Base-by-base conservation (phyloP, 805 yeast species). In the Yarrowia sp. region DNA sequence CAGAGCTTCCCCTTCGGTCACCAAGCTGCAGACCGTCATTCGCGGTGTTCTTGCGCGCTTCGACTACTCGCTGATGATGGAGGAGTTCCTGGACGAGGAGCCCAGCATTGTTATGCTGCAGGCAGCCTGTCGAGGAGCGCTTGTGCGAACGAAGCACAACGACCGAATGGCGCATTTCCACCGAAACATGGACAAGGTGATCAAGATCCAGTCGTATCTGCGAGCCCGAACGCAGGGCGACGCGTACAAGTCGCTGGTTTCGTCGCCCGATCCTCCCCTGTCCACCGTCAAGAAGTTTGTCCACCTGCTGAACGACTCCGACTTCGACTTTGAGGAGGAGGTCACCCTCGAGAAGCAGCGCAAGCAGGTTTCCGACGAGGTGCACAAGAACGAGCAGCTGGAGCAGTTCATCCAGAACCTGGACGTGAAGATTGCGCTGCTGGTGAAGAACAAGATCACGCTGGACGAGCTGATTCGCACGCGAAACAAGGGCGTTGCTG, bases 401-500 rank as follows among this genome's bases (percentile, higher is more conserved):
- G 96, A 92, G 72, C 81, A 80, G 58, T 86, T 84, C 63, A 83
- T 92, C 63, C 87, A 87, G 64, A 86, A 87, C 68, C 77, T 91
- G 64, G 90, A 90, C 66, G 82, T 87, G 64, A 91, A 91, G 70
- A 81, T 89, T 63, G 87, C 90, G 6, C 75, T 91, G 44, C 75
- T 94, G 42, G 89, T 87, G 66, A 88, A 85, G 69, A 90, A 88
- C 74, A 87, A 87, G 68, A 85, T 90, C 64, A 80, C 92, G 0
- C 72, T 91, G 19, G 94, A 88, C 66, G 94, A 89, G 65, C 77
- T 89, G 6, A 66, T 80, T 21, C 63, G 72, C 24, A 77, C 79
- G 74, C 74, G 80, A 66, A 76, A 76, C 62, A 73, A 70, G 38
- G 75, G 72, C 4, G 62, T 69, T 33, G 29, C 66, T 27, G 61